Evolutionary conservation across 192 early-diverging fungal genomes (phyloP), one percentile per base, ranked within the genome.

Genomic region (Rhizophagus clarus): DNA sequence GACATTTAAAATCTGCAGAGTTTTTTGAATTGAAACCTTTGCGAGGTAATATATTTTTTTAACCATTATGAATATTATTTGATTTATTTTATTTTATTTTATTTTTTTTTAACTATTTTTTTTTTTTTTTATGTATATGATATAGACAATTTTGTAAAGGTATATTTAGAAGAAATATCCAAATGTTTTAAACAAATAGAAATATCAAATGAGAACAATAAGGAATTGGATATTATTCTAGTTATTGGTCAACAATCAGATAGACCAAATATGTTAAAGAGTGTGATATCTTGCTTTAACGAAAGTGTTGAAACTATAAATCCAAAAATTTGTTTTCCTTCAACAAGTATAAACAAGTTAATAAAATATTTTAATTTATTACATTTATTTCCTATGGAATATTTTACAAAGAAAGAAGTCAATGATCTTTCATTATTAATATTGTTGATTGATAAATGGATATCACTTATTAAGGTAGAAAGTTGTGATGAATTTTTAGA

Each of bases 371-470:
- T 75, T 22, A 61, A 10, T 32, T 34, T 75, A 11, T 14, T 66
- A 7, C 61, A 40, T 29, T 31, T 77, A 45, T 66, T 77, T 47
- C 37, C 75, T 7, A 47, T 37, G 9, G 75, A 77, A 77, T 77
- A 77, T 47, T 77, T 77, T 29, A 34, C 63, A 45, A 66, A 66
- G 64, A 7, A 34, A 24, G 75, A 77, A 77, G 31, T 40, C 9
- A 40, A 31, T 29, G 17, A 20, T 62, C n/a, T 77, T 45, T 45
- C 37, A 12, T 4, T 40, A 26, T 31, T 77, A 14, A 12, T 14
- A 77, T 29, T 77, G 8, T 20, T 77, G 4, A 11, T 77, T n/a
- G 75, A 77, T 28, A 77, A 66, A 77, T 42, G 32, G 15, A 20
- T 62, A 17, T 66, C 26, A 9, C 11, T n/a, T 26, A 40, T 37